These are phyloP conservation scores for Cucumis hystrix DNA, from an alignment of 306 rosid species.

Conservation along the genomic window DNA sequence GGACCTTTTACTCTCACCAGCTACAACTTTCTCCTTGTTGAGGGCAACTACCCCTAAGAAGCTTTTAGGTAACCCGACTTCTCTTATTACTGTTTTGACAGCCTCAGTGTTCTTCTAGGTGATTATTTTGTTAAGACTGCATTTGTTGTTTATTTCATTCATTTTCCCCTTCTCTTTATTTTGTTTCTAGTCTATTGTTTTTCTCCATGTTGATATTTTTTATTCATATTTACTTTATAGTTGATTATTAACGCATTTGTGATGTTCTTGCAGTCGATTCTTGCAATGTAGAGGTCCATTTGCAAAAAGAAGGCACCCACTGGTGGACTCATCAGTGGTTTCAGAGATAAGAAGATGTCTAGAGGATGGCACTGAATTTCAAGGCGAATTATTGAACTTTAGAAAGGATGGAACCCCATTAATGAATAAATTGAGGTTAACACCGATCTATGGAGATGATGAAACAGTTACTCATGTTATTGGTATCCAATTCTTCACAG, in stretches of 20 bases:
- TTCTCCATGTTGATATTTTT: background rate
- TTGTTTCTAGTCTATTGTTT: background rate
- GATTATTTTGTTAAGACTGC: background rate
- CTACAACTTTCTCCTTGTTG: background rate
- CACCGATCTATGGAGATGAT: conserved; percentile 91
- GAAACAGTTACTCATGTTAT: conserved; percentile 81
- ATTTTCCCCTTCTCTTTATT: background rate
- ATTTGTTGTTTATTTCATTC: background rate
- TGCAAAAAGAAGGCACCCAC: conserved; percentile 92
- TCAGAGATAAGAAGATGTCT: conserved; percentile 84
- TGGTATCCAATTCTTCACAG: conserved; percentile 87
- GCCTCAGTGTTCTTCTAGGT: background rate
- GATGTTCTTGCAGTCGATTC: conserved; percentile 70
- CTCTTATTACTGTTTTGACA: background rate
- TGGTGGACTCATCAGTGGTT: conserved; percentile 76
- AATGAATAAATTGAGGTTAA: conserved; percentile 85
- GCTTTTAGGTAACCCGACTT: background rate
- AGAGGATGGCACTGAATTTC: conserved; percentile 85
- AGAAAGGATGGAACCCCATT: conserved; percentile 97
- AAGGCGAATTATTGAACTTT: conserved; percentile 92
- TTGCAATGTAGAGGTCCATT: conserved; percentile 98
- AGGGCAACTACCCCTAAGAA: background rate
- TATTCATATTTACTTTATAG: background rate
- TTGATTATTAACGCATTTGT: conserved; percentile 16
- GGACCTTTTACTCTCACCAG: background rate